Base-by-base conservation (phyloP, 345 rosid genomes). In the Pelargonium nanum region DNA sequence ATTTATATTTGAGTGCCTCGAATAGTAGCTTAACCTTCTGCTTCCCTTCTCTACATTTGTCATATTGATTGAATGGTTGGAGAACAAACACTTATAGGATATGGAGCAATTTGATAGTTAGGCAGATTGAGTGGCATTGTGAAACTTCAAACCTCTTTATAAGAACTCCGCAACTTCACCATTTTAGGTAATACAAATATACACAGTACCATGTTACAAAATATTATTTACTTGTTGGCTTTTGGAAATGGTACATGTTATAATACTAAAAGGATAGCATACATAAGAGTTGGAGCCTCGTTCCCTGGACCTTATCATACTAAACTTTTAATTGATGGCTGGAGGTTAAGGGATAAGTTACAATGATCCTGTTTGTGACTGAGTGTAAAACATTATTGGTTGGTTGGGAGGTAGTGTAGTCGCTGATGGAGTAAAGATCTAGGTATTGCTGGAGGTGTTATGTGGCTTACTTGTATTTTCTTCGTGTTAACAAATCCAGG, bases 401-500 rank as follows among this genome's bases (percentile, higher is more conserved):
- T 34, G 45, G 45, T 9, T 4, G 45, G 45, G 45, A 5, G 45
- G 45, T 34, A 4, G n/a, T n/a, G n/a, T n/a, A n/a, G n/a, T n/a
- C n/a, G n/a, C n/a, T n/a, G n/a, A n/a, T 34, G 6, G 12, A 4
- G 12, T 4, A 34, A 4, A 10, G 45, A 6, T 10, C 24, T 8
- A 5, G 20, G 5, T 17, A 19, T 52, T 53, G 23, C 12, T 7
- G 1, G 23, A n/a, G 23, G 19, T 19, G 26, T 15, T 2, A 22
- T 22, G 2, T n/a, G 53, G 16, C 24, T 53, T 19, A 8, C 23
- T 25, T 19, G 28, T 22, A 25, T 23, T 58, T 32, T 50, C n/a
- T 21, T 40, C 22, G 45, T 30, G 53, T 52, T 17, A 40, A 26
- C n/a, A 4, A 9, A 40, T 28, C 15, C 70, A 91, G 98, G 93